Percentiles rank a stretch among this genome's conserved stretches.
phyloP scores from a whole-genome alignment of 2,329 filamentous ascomycete species.

The Fusarium metavorans region DNA sequence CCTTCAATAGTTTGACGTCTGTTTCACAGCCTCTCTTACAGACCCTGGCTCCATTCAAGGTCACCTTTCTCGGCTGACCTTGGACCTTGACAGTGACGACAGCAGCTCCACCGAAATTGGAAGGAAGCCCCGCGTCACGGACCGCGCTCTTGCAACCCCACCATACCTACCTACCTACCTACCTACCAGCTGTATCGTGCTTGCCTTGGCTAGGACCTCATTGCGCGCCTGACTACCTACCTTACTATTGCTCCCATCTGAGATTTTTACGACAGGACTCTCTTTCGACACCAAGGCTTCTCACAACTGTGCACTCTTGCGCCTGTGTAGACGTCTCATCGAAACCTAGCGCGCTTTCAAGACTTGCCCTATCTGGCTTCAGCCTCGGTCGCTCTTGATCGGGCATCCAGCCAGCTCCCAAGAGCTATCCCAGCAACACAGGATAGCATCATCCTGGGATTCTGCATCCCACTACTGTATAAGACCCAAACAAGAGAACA shows the following conservation, averaged over 20 bases:
- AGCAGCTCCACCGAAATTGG: slow-evolving; percentile 28
- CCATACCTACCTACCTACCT: slow-evolving; percentile 4
- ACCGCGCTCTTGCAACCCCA: slow-evolving; percentile 28
- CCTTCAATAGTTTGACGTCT: slow-evolving; percentile 15
- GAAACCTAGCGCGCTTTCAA: background rate
- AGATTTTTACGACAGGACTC: background rate
- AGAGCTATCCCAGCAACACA: slow-evolving; percentile 16
- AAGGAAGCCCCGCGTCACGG: slow-evolving; percentile 32
- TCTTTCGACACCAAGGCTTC: background rate
- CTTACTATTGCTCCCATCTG: background rate
- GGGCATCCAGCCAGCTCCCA: slow-evolving; percentile 13
- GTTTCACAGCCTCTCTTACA: slow-evolving; percentile 24
- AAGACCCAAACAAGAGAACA: background rate
- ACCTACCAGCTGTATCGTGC: background rate
- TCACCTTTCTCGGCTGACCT: slow-evolving; percentile 22
- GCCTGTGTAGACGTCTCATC: background rate
- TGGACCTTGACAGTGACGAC: slow-evolving; percentile 33
- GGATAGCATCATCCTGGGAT: slow-evolving; percentile 34
- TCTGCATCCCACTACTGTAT: slow-evolving; percentile 1
- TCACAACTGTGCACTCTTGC: background rate
- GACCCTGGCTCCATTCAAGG: slow-evolving; percentile 16
- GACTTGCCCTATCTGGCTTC: background rate
- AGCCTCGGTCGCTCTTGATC: slow-evolving; percentile 10
- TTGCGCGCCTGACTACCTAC: slow-evolving; percentile 28
- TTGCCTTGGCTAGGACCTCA: slow-evolving; percentile 15